Evolutionary conservation across 495 filamentous ascomycete genomes (phyloP), one percentile per base, ranked within the genome.

Genomic region (Lasiosphaeria ovina): DNA sequence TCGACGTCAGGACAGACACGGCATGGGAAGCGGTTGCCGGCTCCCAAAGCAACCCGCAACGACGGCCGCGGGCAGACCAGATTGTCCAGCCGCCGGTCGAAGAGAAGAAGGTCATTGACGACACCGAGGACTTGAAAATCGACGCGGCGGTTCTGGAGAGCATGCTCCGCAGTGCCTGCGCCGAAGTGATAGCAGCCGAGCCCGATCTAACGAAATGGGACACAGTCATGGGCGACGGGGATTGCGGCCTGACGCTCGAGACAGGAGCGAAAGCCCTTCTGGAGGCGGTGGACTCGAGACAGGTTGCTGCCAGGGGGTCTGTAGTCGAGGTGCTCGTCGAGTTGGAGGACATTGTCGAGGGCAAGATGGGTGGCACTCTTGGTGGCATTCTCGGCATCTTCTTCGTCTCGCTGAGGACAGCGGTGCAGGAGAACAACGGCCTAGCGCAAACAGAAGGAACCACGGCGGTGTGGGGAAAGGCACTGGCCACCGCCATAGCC

Each of bases 171-270:
- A 66, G 65, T 44, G 84, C 83, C 3, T 83, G 79, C 72, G 66
- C 77, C 14, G 75, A 71, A 4, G 76, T 82, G 24, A 74, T 84
- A 38, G 72, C 66, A 14, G 79, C 83, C 1, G 84, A 87, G 66
- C 84, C 84, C 0, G 76, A 81, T 55, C 70, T 87, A 40, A 87
- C 84, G 2, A 80, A 79, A 61, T 87, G 79, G 79, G 84, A 87
- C 69, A 82, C 82, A 35, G 70, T 83, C 56, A 87, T 87, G 84
- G 84, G 84, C 38, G 84, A 87, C 67, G 84, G 84, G 9, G 84
- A 87, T 66, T 87, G 84, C 65, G 84, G 84, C 31, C 79, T 86
- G 72, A 84, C 83, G 12, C 77, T 87, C 8, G 76, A 83, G 61
- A 79, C 72, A 8, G 78, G 78, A 14, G 77, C 78, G 0, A 72